Base-by-base conservation (phyloP, 495 filamentous ascomycete species). In the Aspergillus homomorphus region DNA sequence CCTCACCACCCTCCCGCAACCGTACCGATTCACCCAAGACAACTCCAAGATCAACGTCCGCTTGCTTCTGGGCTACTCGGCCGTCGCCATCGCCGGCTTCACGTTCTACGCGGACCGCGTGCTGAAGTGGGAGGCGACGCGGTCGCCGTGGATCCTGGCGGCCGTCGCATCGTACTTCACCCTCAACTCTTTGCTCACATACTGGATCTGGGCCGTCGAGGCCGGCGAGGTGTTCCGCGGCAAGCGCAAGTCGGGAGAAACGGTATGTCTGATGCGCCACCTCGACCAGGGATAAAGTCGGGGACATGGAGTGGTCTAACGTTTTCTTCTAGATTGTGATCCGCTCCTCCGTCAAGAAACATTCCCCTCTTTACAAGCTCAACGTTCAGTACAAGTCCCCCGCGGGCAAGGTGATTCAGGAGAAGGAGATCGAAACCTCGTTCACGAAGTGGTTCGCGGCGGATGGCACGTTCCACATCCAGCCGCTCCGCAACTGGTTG, bases 51-150 rank as follows among this genome's bases (percentile, higher is more conserved):
- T 85, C 64, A 91, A 97, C 69, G 80, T 94, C 45, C 90, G 91
- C 50, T 87, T 98, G 43, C 75, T 79, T 1, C 72, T 98, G 0
- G 93, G 95, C 46, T 98, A 94, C 75, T 72, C 80, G 20, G 91
- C 91, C 59, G 90, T 97, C 64, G 69, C 77, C 22, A 86, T 97
- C 61, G 84, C 90, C 18, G 92, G 78, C 19, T 85, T 84, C 44
- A 89, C 87, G 54, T 97, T 98, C 82, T 86, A 86, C 64, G 91
- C 88, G 67, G 94, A 98, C 80, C 96, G 91, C 74, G 89, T 87
- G 62, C 75, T 92, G 30, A 92, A 92, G 56, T 98, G 93, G 82
- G 91, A 96, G 48, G 72, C 73, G 38, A 92, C 91, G 18, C 93
- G 89, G 64, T 78, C 76, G 53, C 82, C 82, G 63, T 96, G 92